Evolutionary conservation across 2,329 filamentous ascomycete species (phyloP).

Genomic region (Apiospora rasikravindrae): DNA sequence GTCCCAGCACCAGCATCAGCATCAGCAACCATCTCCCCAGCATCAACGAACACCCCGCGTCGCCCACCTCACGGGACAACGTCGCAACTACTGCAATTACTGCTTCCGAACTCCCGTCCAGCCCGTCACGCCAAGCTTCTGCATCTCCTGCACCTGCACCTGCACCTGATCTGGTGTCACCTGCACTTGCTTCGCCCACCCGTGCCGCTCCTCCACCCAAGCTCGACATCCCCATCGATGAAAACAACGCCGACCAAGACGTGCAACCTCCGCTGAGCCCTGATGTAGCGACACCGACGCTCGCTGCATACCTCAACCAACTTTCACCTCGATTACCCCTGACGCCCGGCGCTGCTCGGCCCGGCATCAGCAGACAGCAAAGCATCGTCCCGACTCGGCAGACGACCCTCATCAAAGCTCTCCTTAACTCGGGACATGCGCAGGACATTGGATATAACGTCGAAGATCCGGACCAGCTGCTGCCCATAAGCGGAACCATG

Average conservation of each 20-base stretch:
- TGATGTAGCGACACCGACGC: slow-evolving; percentile 26
- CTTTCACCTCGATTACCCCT: slow-evolving; percentile 19
- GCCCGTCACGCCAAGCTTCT: slow-evolving; percentile 17
- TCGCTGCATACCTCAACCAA: slow-evolving; percentile 18
- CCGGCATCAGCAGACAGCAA: slow-evolving; percentile 44
- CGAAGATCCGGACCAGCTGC: slow-evolving; percentile 38
- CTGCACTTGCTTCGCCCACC: not conserved
- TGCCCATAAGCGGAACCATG: slow-evolving; percentile 56
- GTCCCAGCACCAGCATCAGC: not conserved
- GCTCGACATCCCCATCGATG: not conserved
- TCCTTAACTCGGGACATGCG: slow-evolving; percentile 53
- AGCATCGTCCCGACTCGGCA: slow-evolving; percentile 52
- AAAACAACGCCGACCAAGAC: not conserved
- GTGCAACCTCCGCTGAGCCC: slow-evolving; percentile 21
- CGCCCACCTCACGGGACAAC: not conserved
- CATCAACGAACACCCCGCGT: slow-evolving; percentile 40
- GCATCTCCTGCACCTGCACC: not conserved
- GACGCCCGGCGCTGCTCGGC: slow-evolving; percentile 33
- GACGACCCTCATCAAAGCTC: slow-evolving; percentile 54
- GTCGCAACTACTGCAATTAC: not conserved
- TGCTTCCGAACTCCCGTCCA: not conserved
- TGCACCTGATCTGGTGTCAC: not conserved
- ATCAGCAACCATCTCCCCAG: slow-evolving; percentile 33
- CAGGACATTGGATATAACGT: slow-evolving; percentile 44
- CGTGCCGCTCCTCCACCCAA: not conserved